Evolutionary conservation across 1,284 basidiomycete genomes (phyloP), one percentile per base, ranked within the genome.

Genomic region (Ceratobasidium sp.): DNA sequence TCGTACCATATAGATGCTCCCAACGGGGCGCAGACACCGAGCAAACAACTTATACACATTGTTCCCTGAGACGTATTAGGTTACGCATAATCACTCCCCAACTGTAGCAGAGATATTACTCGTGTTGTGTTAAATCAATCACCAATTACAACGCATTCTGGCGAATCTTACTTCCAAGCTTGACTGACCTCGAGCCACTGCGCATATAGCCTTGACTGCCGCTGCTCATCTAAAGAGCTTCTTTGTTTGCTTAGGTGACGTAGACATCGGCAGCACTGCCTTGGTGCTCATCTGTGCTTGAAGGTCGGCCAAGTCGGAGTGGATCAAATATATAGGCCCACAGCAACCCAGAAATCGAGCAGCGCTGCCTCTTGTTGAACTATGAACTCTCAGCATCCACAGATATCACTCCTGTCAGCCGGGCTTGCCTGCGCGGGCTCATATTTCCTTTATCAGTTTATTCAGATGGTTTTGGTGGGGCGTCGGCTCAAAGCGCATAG

Each of bases 361-460:
- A 13, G 48, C 2, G 20, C 13, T 15, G 2, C 20, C 20, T n/a
- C 52, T 20, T n/a, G 52, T 54, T n/a, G 52, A 54, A 54, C 52
- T n/a, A 54, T 54, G 20, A 20, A 3, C n/a, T 23, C 52, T 9
- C 52, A 54, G n/a, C 20, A n/a, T 23, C 52, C 52, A 20, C 42
- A 42, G 6, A 64, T 79, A 28, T 80, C 85, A 26, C 81, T 84
- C 77, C 74, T 84, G 33, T 78, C 67, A 40, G 83, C 83, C 23
- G 84, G 82, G 0, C 78, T 85, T 23, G 78, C 84, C 84, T 85
- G 56, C 77, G 82, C 77, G 46, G 38, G 28, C 10, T 75, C 28
- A n/a, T 33, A 56, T 54, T 5, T 42, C 20, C 54, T 68, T 5
- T 56, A 67, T 48, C 40, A 67, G 52, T 57, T 67, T 23, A 44